Base-by-base conservation (phyloP, 129 eudicot species). In the Mikania micrantha region DNA sequence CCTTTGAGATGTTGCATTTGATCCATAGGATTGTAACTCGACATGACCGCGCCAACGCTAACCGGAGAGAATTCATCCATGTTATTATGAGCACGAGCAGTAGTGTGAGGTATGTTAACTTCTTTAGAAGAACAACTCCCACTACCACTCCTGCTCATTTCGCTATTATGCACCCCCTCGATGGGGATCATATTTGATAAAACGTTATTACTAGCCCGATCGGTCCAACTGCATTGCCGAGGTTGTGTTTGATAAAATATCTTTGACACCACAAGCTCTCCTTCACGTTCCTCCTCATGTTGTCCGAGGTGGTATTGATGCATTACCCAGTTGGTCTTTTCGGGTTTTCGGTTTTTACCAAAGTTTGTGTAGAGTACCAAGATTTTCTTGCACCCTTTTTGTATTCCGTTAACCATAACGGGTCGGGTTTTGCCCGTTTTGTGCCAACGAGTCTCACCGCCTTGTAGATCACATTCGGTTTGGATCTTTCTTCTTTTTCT, bases 291-390 rank as follows among this genome's bases (percentile, higher is more conserved):
- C 63, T 94, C 99, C 64, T 94, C 99, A 15, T 87, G 88, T 48
- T 84, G 95, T 19, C 99, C 99, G 19, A 94, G 79, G 71, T 94
- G 99, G 79, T 89, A 94, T 42, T 94, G 99, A 62, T 94, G 99
- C 99, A 94, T 94, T 34, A 94, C 99, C 99, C 99, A 94, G 36
- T 87, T 94, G 0, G 99, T 94, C 75, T 94, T 94, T 35, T 94
- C 99, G 19, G 99, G 99, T 54, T 94, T 94, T 38, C 97, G 77
- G 47, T 94, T 94, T 64, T 94, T 94, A 12, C 99, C 97, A 56
- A 94, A 94, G 66, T 94, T 94, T 24, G 97, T 89, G 83, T 94
- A 94, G 20, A 94, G 84, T 24, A 94, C 97, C 50, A 89, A 77
- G 3, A 90, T 94, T 76, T 94, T 94, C 85, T 94, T 94, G 82